Evolutionary conservation across 176 grass and related monocot genomes (phyloP).

Genomic region (Tillandsia leiboldiana): DNA sequence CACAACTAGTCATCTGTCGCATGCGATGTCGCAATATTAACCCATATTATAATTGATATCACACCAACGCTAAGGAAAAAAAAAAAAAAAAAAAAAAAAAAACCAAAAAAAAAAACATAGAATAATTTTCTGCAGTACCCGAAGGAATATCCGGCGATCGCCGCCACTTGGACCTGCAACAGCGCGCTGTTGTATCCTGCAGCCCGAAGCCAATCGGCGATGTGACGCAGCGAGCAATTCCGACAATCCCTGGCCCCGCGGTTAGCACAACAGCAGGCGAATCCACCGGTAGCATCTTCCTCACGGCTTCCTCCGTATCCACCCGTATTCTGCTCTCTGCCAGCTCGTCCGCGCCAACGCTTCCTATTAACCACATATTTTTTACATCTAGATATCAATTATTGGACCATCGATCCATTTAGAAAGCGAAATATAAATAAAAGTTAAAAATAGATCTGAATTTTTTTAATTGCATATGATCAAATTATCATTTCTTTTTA

Average conservation of each 20-base stretch:
- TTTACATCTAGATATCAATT: not conserved
- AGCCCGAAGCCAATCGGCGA: slow-evolving; percentile 15
- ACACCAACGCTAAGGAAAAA: too few species aligned
- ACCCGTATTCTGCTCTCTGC: slow-evolving; percentile 20
- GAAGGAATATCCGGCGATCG: slow-evolving; percentile 28
- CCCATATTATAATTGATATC: too few species aligned
- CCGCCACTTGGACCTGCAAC: slow-evolving; percentile 30
- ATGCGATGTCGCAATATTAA: too few species aligned
- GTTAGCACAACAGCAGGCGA: slow-evolving; percentile 18
- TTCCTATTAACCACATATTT: slow-evolving; percentile 5
- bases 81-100: too few species aligned
- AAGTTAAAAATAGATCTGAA: not conserved
- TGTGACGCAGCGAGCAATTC: slow-evolving; percentile 14
- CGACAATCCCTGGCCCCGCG: slow-evolving; percentile 10
- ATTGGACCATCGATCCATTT: too few species aligned
- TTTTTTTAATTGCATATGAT: too few species aligned
- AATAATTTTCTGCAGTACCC: not conserved
- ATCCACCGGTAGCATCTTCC: slow-evolving; percentile 10
- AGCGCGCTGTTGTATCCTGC: slow-evolving; percentile 28
- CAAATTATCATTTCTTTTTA: too few species aligned
- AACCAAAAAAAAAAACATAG: too few species aligned
- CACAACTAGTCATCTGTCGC: too few species aligned
- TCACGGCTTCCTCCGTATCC: slow-evolving; percentile 27
- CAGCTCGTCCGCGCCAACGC: slow-evolving; percentile 9
- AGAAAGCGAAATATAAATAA: not conserved